Evolutionary conservation across 768 basidiomycete species (phyloP), one percentile per base, ranked within the genome.

Genomic region (Boletus rubropictus): DNA sequence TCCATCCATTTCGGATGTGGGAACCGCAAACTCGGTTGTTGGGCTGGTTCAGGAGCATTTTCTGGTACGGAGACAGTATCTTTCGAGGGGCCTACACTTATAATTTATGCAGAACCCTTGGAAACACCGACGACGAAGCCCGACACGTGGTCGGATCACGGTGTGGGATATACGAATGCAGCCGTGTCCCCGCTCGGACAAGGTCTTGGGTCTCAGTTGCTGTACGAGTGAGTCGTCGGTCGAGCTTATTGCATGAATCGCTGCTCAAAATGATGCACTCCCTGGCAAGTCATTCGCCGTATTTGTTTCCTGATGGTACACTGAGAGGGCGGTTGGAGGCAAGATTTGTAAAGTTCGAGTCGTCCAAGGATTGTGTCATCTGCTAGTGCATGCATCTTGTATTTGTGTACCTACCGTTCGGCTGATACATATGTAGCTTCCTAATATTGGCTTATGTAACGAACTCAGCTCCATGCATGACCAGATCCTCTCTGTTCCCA

Each of bases 401-500:
- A 24, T 24, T 3, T 24, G 4, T 24, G 7, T 24, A 24, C 24
- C 24, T 24, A 7, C 7, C 24, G 24, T 24, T 24, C 24, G 24
- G 7, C 22, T 3, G 37, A 15, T 28, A 22, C 7, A 24, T 34
- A 27, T 27, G 12, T 5, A 25, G 15, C 29, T n/a, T n/a, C n/a
- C n/a, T n/a, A n/a, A n/a, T n/a, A n/a, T n/a, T n/a, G n/a, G n/a
- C n/a, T n/a, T n/a, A n/a, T n/a, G n/a, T n/a, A n/a, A n/a, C n/a
- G n/a, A n/a, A n/a, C n/a, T n/a, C n/a, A 36, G 29, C 15, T n/a
- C n/a, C n/a, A n/a, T n/a, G n/a, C 28, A 64, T 65, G 63, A 50
- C 47, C 45, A 10, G 28, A 28, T 40, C 54, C 5, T 48, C 92
- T 29, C 67, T 92, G 53, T 92, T 83, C 66, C 78, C 86, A 10